These are phyloP conservation scores for Aegilops bicornis DNA, from an alignment of 176 grass and related monocot species.

Conservation along the genomic window DNA sequence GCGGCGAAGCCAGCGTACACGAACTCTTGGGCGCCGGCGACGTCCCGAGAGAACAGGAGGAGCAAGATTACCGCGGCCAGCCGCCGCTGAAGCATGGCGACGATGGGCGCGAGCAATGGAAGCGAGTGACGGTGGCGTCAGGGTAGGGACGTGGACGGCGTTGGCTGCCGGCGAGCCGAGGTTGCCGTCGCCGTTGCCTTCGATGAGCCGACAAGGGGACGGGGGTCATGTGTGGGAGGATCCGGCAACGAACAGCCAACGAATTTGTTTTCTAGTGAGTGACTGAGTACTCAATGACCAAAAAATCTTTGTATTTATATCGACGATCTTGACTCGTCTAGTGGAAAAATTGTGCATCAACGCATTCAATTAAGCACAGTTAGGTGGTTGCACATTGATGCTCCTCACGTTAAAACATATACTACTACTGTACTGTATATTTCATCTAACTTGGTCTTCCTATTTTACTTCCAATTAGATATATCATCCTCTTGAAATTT, in stretches of 20 bases:
- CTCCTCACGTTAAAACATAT: too few species aligned
- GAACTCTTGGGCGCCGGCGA: not conserved
- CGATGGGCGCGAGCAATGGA: not conserved
- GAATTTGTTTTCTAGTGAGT: not conserved
- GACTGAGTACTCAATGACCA: not conserved
- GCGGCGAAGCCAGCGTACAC: constrained; percentile 36
- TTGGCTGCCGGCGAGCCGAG: not conserved
- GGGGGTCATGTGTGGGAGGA: not conserved
- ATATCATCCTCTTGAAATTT: too few species aligned
- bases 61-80: not conserved
- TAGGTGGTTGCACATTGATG: too few species aligned
- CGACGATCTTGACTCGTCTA: not conserved
- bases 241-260: not conserved
- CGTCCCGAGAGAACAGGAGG: not conserved
- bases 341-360: too few species aligned
- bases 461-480: too few species aligned
- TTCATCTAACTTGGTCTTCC: too few species aligned
- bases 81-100: not conserved
- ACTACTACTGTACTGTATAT: too few species aligned
- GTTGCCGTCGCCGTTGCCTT: not conserved
- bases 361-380: too few species aligned
- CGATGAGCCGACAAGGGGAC: not conserved
- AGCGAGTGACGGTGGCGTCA: not conserved
- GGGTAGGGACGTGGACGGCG: not conserved
- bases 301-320: not conserved